These are phyloP conservation scores for Globisporangium iwayamae DNA, from an alignment of 352 stramenopile genomes.

Conservation along the genomic window DNA sequence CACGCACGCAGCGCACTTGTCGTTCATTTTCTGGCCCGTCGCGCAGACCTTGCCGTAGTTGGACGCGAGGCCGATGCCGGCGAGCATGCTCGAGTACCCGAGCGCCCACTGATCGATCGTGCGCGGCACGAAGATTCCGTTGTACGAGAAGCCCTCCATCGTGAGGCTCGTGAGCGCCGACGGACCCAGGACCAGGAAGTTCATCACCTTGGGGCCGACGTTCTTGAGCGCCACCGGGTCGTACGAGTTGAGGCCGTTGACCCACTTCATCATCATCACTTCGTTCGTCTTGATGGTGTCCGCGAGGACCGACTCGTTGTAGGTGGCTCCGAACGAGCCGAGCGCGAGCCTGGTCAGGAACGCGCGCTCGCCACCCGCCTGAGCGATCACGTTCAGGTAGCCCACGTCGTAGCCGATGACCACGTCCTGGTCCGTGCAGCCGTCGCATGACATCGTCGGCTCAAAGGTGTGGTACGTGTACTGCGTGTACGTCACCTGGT, in stretches of 20 bases:
- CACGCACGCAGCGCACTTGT: conserved; percentile 40
- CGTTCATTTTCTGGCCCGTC: conserved; percentile 20
- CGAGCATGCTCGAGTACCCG: conserved; percentile 26
- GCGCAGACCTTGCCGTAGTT: conserved; percentile 18
- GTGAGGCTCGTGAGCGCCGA: conserved; percentile 1
- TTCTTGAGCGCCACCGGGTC: conserved; percentile 14
- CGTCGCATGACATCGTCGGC: conserved; percentile 12
- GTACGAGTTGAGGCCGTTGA: conserved; percentile 21
- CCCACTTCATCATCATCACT: conserved; percentile 21
- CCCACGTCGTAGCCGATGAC: conserved; percentile 24
- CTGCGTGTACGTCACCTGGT: conserved; percentile 23
- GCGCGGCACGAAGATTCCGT: conserved; percentile 21
- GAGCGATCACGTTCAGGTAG: conserved; percentile 29
- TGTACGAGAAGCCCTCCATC: conserved; percentile 21
- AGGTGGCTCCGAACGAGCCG: conserved; percentile 7
- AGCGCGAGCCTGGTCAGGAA: conserved; percentile 19
- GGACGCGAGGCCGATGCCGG: conserved; percentile 17
- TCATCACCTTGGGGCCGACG: conserved; percentile 10
- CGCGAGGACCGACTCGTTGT: background rate
- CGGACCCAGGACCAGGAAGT: conserved; percentile 7
- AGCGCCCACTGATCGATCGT: conserved; percentile 23
- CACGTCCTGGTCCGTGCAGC: conserved; percentile 19
- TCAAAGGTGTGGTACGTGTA: conserved; percentile 33
- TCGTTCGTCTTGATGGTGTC: conserved; percentile 13
- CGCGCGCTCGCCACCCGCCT: conserved; percentile 21